A percentile compares a stretch with the other conserved stretches of the same genome.
phyloP scores from a whole-genome alignment of 2,329 filamentous ascomycete species.

The Fusarium sp. region DNA sequence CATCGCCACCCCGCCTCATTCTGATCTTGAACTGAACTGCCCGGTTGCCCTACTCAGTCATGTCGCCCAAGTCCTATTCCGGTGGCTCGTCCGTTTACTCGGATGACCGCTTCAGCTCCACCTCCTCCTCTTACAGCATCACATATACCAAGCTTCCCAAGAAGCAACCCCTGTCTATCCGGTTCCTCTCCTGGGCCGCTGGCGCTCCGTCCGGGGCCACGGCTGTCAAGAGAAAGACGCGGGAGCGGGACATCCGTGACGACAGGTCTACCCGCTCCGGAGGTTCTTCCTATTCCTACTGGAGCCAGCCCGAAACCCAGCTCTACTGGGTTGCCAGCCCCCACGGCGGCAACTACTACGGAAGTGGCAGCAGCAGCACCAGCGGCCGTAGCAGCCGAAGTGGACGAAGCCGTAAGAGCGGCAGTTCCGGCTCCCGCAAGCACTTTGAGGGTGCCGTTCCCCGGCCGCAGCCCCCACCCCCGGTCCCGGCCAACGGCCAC shows the following conservation, averaged over 20 bases:
- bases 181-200: constrained; percentile 46
- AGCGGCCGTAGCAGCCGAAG: constrained; percentile 36
- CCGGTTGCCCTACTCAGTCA: background rate
- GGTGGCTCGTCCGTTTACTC: constrained; percentile 37
- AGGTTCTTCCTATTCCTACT: constrained; percentile 38
- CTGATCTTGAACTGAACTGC: background rate
- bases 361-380: constrained; percentile 23
- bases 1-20: constrained; percentile 30
- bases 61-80: constrained; percentile 25
- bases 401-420: constrained; percentile 32
- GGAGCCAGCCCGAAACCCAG: constrained; percentile 37
- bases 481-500: constrained; percentile 30
- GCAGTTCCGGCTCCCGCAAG: constrained; percentile 31
- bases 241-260: constrained; percentile 37
- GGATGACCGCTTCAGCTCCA: constrained; percentile 36
- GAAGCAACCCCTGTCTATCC: constrained; percentile 36
- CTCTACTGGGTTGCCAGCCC: constrained; percentile 41
- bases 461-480: constrained; percentile 29
- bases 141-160: constrained; percentile 42
- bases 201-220: constrained; percentile 41
- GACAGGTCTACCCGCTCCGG: constrained; percentile 38
- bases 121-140: constrained; percentile 42
- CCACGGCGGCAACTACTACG: constrained; percentile 29
- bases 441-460: constrained; percentile 43
- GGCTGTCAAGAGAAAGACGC: constrained; percentile 44